A percentile compares a stretch with the other conserved stretches of the same genome.
Conservation (phyloP, 1,284 basidiomycete genomes). For the Cryptococcus deneoformans region DNA sequence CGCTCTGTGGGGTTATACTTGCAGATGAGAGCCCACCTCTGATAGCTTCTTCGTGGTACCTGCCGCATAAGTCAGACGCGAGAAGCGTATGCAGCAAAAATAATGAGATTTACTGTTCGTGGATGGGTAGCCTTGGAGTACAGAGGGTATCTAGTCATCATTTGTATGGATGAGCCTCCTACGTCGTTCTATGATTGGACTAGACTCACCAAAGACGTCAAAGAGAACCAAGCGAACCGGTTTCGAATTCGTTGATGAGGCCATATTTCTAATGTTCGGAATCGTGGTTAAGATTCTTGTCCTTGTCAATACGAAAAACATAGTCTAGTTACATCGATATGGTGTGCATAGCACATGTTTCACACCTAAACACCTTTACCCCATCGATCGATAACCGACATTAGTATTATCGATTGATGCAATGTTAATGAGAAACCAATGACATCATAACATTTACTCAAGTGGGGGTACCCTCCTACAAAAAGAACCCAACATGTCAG, state of each 20-base stretch:
- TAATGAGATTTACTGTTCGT: constrained; percentile 36
- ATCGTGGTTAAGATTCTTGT: too few relatives aligned
- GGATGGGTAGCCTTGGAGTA: constrained; percentile 46
- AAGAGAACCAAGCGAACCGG: constrained; percentile 48
- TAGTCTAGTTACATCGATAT: too few relatives aligned
- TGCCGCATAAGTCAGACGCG: not conserved
- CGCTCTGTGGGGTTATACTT: constrained; percentile 29
- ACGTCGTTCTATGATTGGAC: not conserved
- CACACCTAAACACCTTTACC: too few relatives aligned
- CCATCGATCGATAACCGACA: too few relatives aligned
- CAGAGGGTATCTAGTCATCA: constrained; percentile 41
- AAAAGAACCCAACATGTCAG: too few relatives aligned
- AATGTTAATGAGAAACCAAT: too few relatives aligned
- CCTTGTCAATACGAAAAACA: too few relatives aligned
- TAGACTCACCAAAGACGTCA: constrained; percentile 45
- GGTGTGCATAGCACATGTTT: too few relatives aligned
- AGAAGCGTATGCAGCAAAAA: not conserved
- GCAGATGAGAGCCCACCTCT: constrained; percentile 28
- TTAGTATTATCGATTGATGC: too few relatives aligned
- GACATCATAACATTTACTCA: too few relatives aligned
- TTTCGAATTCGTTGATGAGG: not conserved
- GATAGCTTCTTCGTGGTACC: constrained; percentile 46
- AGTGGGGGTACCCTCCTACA: too few relatives aligned
- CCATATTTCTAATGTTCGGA: not conserved
- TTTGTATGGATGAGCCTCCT: not conserved